phyloP scores from a whole-genome alignment of 2,329 filamentous ascomycete species.

The Akanthomyces uredinophilus region DNA sequence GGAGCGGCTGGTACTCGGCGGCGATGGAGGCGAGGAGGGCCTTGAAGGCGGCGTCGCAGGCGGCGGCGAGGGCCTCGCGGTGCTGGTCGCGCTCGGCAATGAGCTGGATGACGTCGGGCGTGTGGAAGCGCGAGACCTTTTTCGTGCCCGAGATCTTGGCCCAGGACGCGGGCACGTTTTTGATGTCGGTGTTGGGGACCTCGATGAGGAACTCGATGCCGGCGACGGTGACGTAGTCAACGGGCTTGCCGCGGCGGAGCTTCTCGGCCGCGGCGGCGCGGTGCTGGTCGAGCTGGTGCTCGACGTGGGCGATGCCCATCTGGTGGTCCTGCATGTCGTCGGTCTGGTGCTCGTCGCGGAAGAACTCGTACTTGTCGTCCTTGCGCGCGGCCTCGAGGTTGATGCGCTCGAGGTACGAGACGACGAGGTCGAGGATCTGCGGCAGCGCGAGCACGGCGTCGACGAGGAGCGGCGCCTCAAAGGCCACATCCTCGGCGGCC shows the following conservation, averaged over 20 bases:
- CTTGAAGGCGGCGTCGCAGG: conserved; percentile 79
- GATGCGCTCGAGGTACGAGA: conserved; percentile 75
- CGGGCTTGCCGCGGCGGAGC: conserved; percentile 58
- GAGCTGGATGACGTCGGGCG: conserved; percentile 78
- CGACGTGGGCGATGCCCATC: conserved; percentile 83
- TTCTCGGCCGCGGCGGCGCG: conserved; percentile 64
- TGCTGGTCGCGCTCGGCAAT: conserved; percentile 88
- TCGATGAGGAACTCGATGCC: conserved; percentile 96
- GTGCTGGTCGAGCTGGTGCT: conserved; percentile 80
- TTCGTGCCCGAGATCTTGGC: conserved; percentile 93
- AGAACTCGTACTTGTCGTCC: conserved; percentile 93
- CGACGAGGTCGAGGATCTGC: conserved; percentile 65
- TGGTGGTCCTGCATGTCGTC: conserved; percentile 87
- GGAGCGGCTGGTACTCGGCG: conserved; percentile 79
- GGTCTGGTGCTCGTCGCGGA: conserved; percentile 79
- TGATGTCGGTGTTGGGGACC: conserved; percentile 75
- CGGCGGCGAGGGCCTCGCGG: conserved; percentile 86
- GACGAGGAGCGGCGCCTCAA: conserved; percentile 63
- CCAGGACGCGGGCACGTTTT: conserved; percentile 90
- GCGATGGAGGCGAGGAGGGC: conserved; percentile 68
- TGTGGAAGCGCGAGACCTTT: conserved; percentile 86
- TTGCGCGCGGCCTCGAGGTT: conserved; percentile 75
- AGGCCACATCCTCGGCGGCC: conserved; percentile 61
- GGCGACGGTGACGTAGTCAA: conserved; percentile 76
- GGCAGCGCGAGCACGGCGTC: conserved; percentile 72